Evolutionary conservation across 129 eudicot species (phyloP).

Genomic region (Tagetes patula): DNA sequence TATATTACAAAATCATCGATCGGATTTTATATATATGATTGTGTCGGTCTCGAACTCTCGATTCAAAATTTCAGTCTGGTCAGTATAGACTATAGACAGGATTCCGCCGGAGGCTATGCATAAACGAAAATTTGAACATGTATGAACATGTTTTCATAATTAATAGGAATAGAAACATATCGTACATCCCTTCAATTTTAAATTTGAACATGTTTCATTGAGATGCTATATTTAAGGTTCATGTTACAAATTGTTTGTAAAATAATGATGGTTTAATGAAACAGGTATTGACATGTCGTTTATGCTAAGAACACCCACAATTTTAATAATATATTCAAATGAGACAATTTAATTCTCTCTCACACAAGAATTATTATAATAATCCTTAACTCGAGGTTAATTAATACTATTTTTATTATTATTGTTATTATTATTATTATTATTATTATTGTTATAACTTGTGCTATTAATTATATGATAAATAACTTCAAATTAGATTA

Average conservation of each 20-base stretch:
- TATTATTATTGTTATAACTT: not conserved
- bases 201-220: conserved; percentile 16
- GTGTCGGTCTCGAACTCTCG: too few relatives aligned
- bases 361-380: conserved; percentile 11
- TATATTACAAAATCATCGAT: too few relatives aligned
- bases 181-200: not conserved
- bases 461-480: not conserved
- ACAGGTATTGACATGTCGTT: conserved; percentile 32
- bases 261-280: not conserved
- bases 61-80: too few relatives aligned
- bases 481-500: not conserved
- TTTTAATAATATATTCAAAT: not conserved
- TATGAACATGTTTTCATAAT: too few relatives aligned
- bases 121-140: too few relatives aligned
- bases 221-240: conserved; percentile 7
- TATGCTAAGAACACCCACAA: conserved; percentile 19
- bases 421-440: too few relatives aligned
- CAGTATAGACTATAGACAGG: too few relatives aligned
- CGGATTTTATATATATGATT: too few relatives aligned
- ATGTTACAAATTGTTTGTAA: conserved; percentile 23
- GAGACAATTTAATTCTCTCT: conserved; percentile 25
- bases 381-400: not conserved
- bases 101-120: too few relatives aligned
- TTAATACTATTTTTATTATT: not conserved
- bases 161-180: not conserved